Evolutionary conservation across 2,329 filamentous ascomycete species (phyloP), one percentile per base, ranked within the genome.

Genomic region (Mycosphaerelloides madeirae): DNA sequence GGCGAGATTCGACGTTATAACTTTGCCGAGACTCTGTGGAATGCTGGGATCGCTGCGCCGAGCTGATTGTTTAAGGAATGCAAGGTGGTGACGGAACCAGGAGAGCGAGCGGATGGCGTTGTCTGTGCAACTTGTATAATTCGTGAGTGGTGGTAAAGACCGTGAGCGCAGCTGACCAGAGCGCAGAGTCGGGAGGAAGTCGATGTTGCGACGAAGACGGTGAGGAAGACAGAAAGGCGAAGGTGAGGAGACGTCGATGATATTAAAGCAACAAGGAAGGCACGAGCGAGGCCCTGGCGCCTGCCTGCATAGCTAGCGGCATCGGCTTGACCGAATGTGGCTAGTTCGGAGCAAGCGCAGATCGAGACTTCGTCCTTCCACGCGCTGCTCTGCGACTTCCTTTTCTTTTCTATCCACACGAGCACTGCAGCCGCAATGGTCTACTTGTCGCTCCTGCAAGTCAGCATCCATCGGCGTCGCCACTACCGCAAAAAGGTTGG

Each of bases 21-120:
- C 40, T 32, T 35, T 39, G 41, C 33, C 20, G 29, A 20, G 38
- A 3, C 15, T 22, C 31, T 32, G 41, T 46, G 52, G 52, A 54
- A 54, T 54, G 52, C 48, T 49, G 44, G 25, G 37, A 40, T 36
- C 22, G 22, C 22, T 25, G 6, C 22, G 22, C 22, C 22, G 22
- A 9, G 22, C 6, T 9, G 5, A 9, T 25, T 25, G 38, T 44
- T 29, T 48, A 47, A 52, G 51, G 51, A 54, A 49, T 54, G 51
- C 33, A 46, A 48, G 47, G 48, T 31, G 33, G 33, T 37, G 14
- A 32, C 31, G 18, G 28, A 22, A 39, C 29, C 35, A 31, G 36
- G 29, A n/a, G 5, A 25, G 9, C 22, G 22, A 25, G 22, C 9
- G 22, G 22, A 5, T 25, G 22, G 6, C 22, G 22, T 9, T 25